phyloP scores from a whole-genome alignment of 805 yeast species.

The Ogataea allantospora region DNA sequence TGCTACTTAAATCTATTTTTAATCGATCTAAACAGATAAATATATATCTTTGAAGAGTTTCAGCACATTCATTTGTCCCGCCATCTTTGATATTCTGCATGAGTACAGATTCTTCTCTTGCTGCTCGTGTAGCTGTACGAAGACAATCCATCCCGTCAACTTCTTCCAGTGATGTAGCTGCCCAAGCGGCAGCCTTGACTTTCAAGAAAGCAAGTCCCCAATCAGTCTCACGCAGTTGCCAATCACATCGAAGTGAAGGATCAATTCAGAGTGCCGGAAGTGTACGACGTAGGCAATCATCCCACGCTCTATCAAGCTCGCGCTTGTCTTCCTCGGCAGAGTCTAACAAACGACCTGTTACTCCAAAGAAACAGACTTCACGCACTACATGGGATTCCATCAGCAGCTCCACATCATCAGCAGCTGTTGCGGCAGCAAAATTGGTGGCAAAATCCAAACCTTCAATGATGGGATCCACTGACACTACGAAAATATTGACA shows the following conservation, averaged over 20 bases:
- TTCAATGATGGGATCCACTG: slow-evolving; percentile 24
- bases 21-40: slow-evolving; percentile 2
- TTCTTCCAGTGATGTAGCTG: slow-evolving; percentile 16
- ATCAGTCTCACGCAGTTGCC: slow-evolving; percentile 1
- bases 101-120: slow-evolving; percentile 13
- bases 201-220: slow-evolving; percentile 23
- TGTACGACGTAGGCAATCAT: neutral
- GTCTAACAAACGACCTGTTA: slow-evolving; percentile 7
- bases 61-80: neutral
- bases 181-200: slow-evolving; percentile 27
- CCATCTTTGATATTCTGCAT: neutral
- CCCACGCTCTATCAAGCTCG: slow-evolving; percentile 5
- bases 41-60: neutral
- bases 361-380: slow-evolving; percentile 7
- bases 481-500: neutral
- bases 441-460: slow-evolving; percentile 35
- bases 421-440: slow-evolving; percentile 37
- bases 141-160: slow-evolving; percentile 12
- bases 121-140: slow-evolving; percentile 16
- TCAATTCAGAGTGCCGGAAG: slow-evolving; percentile 1
- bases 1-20: neutral
- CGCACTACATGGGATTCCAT: slow-evolving; percentile 29
- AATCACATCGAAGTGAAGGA: slow-evolving; percentile 1
- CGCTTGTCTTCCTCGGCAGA: slow-evolving; percentile 7
- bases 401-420: slow-evolving; percentile 29